Base-by-base conservation (phyloP, 345 rosid genomes). In the Limnanthes douglasii region DNA sequence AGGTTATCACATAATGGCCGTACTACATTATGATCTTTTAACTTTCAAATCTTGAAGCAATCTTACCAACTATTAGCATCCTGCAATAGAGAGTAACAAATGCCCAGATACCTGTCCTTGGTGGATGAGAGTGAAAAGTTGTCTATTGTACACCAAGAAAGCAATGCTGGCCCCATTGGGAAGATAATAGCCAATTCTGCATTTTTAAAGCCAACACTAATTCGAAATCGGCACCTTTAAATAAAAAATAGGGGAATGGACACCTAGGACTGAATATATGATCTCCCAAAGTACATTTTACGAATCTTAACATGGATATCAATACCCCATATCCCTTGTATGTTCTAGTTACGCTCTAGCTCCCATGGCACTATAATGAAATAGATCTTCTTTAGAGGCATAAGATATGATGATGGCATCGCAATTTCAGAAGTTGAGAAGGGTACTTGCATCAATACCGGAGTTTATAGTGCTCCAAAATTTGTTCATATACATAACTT, bases 61-160 rank as follows among this genome's bases (percentile, higher is more conserved):
- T 75, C 97, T 88, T 83, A 88, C 95, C 97, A 64, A 78, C 97
- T 60, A 73, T 69, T 61, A 63, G 64, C 66, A 78, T 59, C 81
- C 71, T 59, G 77, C 85, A 77, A 62, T 65, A 41, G 72, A 57
- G 75, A 65, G 72, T 53, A 62, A 48, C 46, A 61, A 75, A 66
- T 57, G 88, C 76, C n/a, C 70, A 64, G 77, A 79, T 73, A 83
- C 86, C 93, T 83, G 72, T 86, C 88, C 53, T 73, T 83, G 39
- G 67, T 75, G 72, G 75, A 72, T 65, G 73, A 58, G 50, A 58
- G 69, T 77, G 68, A 61, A 61, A 56, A 51, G 56, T 60, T 70
- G 88, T 73, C 70, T 78, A 82, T 66, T 61, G 97, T 73, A 78
- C 97, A 82, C 95, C 88, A 78, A 70, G 76, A 70, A 72, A 78